Conservation (phyloP, 768 basidiomycete species). For the Daedalea quercina region DNA sequence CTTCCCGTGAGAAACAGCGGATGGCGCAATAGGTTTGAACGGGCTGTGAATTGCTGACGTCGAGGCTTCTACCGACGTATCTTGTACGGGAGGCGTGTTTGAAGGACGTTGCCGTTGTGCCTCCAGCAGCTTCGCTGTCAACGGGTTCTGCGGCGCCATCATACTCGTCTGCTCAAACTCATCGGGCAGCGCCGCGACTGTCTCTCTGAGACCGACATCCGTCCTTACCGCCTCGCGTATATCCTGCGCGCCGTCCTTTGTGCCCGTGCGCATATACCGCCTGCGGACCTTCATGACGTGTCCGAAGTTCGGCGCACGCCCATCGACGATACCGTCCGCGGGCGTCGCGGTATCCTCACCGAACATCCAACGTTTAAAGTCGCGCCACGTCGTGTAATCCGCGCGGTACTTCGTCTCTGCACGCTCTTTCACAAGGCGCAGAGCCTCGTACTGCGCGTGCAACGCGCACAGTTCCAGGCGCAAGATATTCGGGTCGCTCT, state of each 20-base stretch:
- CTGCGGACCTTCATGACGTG: constrained; percentile 7
- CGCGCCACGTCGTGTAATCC: constrained; percentile 30
- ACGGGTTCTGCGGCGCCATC: neutral
- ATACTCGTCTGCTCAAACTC: neutral
- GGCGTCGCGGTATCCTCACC: neutral
- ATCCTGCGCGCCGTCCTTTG: too few species aligned
- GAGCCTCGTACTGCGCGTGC: constrained; percentile 30
- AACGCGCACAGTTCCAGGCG: neutral
- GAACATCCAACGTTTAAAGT: constrained; percentile 33
- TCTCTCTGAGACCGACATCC: neutral
- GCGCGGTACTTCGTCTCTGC: constrained; percentile 39
- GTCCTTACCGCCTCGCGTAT: too few species aligned
- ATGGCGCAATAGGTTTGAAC: neutral
- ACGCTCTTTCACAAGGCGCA: constrained; percentile 37
- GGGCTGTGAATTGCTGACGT: too few species aligned
- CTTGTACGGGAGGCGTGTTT: too few species aligned
- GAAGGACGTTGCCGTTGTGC: neutral
- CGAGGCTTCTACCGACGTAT: too few species aligned
- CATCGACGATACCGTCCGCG: neutral
- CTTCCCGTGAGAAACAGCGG: neutral
- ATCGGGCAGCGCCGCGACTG: neutral
- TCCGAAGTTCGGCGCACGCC: constrained; percentile 1
- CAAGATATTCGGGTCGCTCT: neutral
- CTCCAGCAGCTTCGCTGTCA: neutral
- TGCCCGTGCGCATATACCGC: neutral